These are phyloP conservation scores for Marasmius sp. DNA, from an alignment of 1,284 basidiomycete species.

Conservation along the genomic window DNA sequence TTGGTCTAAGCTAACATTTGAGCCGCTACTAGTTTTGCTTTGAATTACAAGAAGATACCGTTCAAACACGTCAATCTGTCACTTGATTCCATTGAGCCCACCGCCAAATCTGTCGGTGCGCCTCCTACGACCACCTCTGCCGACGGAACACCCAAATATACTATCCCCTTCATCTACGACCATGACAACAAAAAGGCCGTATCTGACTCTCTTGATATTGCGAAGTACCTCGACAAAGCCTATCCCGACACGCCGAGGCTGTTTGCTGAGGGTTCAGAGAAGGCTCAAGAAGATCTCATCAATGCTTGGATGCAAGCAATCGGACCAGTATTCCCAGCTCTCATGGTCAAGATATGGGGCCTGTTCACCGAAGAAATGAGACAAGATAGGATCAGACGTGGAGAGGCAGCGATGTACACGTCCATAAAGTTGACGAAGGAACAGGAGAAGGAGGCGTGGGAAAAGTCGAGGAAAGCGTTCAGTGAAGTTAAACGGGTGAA, in stretches of 20 bases:
- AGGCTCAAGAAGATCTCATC: background rate
- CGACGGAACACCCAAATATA: slow-evolving; percentile 12
- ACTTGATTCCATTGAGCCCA: background rate
- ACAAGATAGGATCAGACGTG: slow-evolving; percentile 26
- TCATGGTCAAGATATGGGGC: slow-evolving; percentile 14
- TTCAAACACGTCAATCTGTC: background rate
- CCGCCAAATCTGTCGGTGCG: background rate
- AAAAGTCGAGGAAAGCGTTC: slow-evolving; percentile 15
- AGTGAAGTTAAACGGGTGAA: slow-evolving; percentile 12
- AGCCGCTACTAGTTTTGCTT: background rate
- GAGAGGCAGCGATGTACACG: slow-evolving; percentile 15
- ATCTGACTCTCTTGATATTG: slow-evolving; percentile 16
- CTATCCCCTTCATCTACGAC: slow-evolving; percentile 16
- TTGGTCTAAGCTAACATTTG: background rate
- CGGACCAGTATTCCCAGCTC: background rate
- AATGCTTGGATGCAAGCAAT: background rate
- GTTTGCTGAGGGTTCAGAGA: background rate
- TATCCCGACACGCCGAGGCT: slow-evolving; percentile 5
- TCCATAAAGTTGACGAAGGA: background rate
- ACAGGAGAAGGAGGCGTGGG: background rate
- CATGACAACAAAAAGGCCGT: slow-evolving; percentile 7
- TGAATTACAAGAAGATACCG: slow-evolving; percentile 6
- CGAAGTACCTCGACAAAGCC: slow-evolving; percentile 11
- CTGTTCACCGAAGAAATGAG: slow-evolving; percentile 20
- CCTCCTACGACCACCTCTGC: background rate